Conservation (phyloP, 2,329 filamentous ascomycete species). For the Talaromyces marneffei region DNA sequence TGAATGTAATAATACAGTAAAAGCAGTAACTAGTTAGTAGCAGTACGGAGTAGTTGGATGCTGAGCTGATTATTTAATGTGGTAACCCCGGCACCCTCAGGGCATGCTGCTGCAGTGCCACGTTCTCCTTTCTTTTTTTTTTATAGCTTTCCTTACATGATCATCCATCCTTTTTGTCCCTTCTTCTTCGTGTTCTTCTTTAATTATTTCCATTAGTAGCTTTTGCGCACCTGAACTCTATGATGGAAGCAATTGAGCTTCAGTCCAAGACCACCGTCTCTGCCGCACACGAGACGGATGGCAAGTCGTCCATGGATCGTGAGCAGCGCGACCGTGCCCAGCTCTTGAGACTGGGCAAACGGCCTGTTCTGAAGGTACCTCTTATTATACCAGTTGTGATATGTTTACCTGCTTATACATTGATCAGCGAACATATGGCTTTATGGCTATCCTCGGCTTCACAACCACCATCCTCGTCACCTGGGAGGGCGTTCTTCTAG, state of each 20-base stretch:
- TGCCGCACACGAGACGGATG: background rate
- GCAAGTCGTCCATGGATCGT: background rate
- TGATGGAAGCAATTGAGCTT: background rate
- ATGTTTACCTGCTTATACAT: background rate
- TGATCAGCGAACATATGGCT: background rate
- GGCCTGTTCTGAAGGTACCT: conserved; percentile 3
- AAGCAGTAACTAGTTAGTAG: too few relatives aligned
- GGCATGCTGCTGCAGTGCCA: background rate
- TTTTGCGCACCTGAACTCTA: background rate
- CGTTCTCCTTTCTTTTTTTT: background rate
- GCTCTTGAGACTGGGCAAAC: conserved; percentile 1
- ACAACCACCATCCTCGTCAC: background rate
- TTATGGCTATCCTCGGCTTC: conserved; percentile 2
- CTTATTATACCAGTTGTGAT: background rate
- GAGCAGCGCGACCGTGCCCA: background rate
- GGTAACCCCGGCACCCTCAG: background rate
- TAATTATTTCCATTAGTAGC: background rate
- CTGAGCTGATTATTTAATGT: background rate
- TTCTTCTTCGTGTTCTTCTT: background rate
- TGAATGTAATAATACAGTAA: conserved; percentile 1
- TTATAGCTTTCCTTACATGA: background rate
- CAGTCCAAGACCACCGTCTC: background rate
- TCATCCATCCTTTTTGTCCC: background rate
- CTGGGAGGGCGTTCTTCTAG: conserved; percentile 5
- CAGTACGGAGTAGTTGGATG: background rate